Base-by-base conservation (phyloP, 2,329 filamentous ascomycete genomes). In the Arachnomyces sp. region DNA sequence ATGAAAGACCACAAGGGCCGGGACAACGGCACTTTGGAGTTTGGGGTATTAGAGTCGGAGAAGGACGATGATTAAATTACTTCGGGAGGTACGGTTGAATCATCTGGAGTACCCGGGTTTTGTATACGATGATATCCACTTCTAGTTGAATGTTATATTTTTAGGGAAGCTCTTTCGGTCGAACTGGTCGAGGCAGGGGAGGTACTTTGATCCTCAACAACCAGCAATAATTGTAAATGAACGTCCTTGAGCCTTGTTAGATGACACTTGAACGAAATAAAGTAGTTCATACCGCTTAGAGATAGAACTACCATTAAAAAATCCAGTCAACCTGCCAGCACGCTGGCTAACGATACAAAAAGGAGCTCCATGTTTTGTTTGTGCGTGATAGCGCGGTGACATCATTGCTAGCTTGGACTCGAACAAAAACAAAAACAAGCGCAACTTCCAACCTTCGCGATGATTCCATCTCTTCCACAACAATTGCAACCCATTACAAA, bases 1-100 rank as follows among this genome's bases (percentile, higher is more conserved):
- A 68, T 69, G 45, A 56, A 57, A 41, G 68, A 75, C 52, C 52
- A 55, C 34, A 68, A 63, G 46, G 73, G 73, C 12, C 61, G 61
- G 28, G 61, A 69, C 48, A 65, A 61, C 30, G 69, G 70, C 7
- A 64, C 63, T 5, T 58, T 72, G 31, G 69, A 71, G 38, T 71
- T 75, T 41, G 61, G 66, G 21, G 65, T 71, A 30, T 57, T 60
- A 32, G 57, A 62, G 43, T 51, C 49, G 7, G 55, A 65, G 41
- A 54, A 62, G 12, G 51, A 61, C 7, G 55, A 53, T 42, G 43
- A 49, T 43, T 33, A 29, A 45, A 25, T 16, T 21, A 38, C 9
- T 12, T 17, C 13, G 37, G 28, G 16, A 37, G 34, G 33, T 12
- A 35, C n/a, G n/a, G n/a, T n/a, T n/a, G n/a, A n/a, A n/a, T n/a